Conservation (phyloP, 2,329 filamentous ascomycete species). For the Colletotrichum coccodes region DNA sequence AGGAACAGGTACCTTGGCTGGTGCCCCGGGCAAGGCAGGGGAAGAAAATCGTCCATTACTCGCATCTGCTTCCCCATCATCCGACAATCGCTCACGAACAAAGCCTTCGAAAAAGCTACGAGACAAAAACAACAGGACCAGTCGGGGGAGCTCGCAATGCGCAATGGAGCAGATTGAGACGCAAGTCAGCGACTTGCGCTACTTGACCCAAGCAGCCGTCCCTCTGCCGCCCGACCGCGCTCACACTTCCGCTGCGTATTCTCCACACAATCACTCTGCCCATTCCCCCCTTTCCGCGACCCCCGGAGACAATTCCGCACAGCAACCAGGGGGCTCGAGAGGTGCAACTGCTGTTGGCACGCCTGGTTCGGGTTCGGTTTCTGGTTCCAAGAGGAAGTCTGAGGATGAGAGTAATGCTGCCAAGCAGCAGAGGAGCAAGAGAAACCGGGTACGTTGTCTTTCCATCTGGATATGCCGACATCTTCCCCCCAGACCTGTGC, state of each 20-base stretch:
- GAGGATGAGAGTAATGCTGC: conserved; percentile 51
- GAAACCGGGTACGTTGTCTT: conserved; percentile 61
- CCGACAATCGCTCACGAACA: conserved; percentile 4
- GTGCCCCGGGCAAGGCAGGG: not conserved
- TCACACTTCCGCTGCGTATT: conserved; percentile 33
- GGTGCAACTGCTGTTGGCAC: conserved; percentile 20
- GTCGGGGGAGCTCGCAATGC: conserved; percentile 25
- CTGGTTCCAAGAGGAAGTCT: conserved; percentile 47
- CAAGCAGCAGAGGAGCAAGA: conserved; percentile 68
- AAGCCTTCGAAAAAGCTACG: not conserved
- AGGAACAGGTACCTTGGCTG: conserved; percentile 9
- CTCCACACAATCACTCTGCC: conserved; percentile 39
- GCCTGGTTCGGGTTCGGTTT: conserved; percentile 22
- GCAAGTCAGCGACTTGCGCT: conserved; percentile 65
- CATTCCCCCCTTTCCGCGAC: conserved; percentile 43
- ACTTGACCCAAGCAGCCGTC: conserved; percentile 54
- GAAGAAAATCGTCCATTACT: conserved; percentile 26
- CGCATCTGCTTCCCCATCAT: conserved; percentile 17
- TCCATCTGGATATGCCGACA: not conserved
- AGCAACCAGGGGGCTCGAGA: conserved; percentile 23
- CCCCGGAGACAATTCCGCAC: conserved; percentile 62
- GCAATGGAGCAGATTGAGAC: conserved; percentile 65
- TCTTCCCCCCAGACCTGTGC: not conserved
- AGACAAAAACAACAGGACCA: conserved; percentile 4
- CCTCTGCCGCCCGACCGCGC: conserved; percentile 37